Percentiles rank a stretch among this genome's conserved stretches.
These are phyloP conservation scores for Wickerhamiella sergipiensis DNA, from an alignment of 805 yeast genomes.

Conservation along the genomic window DNA sequence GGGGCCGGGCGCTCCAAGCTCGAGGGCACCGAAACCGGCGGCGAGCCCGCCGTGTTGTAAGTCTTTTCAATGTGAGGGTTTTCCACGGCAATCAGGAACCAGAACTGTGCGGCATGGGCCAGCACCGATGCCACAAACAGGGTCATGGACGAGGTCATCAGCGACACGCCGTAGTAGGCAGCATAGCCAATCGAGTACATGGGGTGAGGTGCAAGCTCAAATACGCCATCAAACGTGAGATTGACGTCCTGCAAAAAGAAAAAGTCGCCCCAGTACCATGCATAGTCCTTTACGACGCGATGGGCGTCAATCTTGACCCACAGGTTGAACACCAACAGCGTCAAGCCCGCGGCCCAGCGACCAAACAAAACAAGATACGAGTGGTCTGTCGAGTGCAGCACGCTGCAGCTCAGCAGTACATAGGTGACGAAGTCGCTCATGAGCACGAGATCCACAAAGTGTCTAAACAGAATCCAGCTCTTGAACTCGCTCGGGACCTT, in stretches of 20 bases:
- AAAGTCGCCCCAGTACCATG: slow-evolving; percentile 95
- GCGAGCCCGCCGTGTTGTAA: slow-evolving; percentile 21
- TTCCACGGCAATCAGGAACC: slow-evolving; percentile 60
- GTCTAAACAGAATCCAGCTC: slow-evolving; percentile 70
- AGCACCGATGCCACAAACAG: slow-evolving; percentile 53
- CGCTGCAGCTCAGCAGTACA: slow-evolving; percentile 32
- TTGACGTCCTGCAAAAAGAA: slow-evolving; percentile 62
- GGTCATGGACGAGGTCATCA: slow-evolving; percentile 60
- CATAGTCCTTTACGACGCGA: slow-evolving; percentile 75
- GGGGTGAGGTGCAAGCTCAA: slow-evolving; percentile 83
- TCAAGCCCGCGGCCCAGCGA: slow-evolving; percentile 45
- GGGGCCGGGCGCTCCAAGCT: slow-evolving; percentile 6
- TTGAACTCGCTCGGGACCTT: slow-evolving; percentile 57
- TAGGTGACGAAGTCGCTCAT: slow-evolving; percentile 78
- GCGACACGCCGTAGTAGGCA: slow-evolving; percentile 74
- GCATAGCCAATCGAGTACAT: slow-evolving; percentile 84
- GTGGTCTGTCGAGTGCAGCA: slow-evolving; percentile 8
- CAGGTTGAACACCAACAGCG: slow-evolving; percentile 54
- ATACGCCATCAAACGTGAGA: slow-evolving; percentile 75
- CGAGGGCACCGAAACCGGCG: background rate
- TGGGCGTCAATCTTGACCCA: slow-evolving; percentile 86
- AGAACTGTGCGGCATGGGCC: slow-evolving; percentile 69
- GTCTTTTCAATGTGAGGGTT: slow-evolving; percentile 79
- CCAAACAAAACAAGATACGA: slow-evolving; percentile 33
- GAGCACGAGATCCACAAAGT: slow-evolving; percentile 63